These are phyloP conservation scores for Sporisorium iseilematis-ciliati DNA, from an alignment of 1,284 basidiomycete genomes.

Conservation along the genomic window DNA sequence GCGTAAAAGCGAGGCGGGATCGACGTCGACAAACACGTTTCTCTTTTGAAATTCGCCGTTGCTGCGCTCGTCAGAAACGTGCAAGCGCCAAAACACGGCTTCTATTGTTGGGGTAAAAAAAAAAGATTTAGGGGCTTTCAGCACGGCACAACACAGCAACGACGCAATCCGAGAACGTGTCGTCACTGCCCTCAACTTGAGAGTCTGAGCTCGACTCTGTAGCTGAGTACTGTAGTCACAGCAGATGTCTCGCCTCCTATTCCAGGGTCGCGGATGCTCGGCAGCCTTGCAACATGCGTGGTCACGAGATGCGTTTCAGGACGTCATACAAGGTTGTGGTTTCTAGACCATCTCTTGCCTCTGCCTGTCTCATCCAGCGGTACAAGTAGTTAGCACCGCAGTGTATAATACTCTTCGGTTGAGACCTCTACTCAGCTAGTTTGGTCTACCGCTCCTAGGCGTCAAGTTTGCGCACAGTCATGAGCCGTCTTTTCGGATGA, in stretches of 20 bases:
- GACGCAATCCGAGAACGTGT: not conserved
- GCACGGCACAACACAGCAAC: not conserved
- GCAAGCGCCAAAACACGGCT: not conserved
- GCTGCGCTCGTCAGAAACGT: not conserved
- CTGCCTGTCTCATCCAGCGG: not conserved
- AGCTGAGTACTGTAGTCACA: too few species aligned
- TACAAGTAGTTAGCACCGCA: not conserved
- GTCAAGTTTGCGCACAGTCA: too few species aligned
- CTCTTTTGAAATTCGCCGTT: constrained; percentile 4
- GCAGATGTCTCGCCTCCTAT: not conserved
- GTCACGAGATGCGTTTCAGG: constrained; percentile 8
- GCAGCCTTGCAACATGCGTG: constrained; percentile 3
- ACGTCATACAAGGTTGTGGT: not conserved
- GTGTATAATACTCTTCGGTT: too few species aligned
- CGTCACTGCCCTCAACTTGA: constrained; percentile 5
- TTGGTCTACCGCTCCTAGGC: too few species aligned
- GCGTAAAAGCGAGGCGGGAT: not conserved
- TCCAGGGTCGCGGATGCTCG: constrained; percentile 2
- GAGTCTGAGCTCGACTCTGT: not conserved
- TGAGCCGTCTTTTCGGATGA: too few species aligned
- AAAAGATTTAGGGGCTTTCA: not conserved
- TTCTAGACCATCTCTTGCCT: not conserved
- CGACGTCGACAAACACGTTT: constrained; percentile 12
- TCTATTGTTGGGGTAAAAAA: constrained; percentile 6
- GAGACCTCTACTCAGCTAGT: not conserved